A percentile compares a stretch with the other conserved stretches of the same genome.
phyloP scores from a whole-genome alignment of 768 basidiomycete species.

The Naganishia vishniacii region DNA sequence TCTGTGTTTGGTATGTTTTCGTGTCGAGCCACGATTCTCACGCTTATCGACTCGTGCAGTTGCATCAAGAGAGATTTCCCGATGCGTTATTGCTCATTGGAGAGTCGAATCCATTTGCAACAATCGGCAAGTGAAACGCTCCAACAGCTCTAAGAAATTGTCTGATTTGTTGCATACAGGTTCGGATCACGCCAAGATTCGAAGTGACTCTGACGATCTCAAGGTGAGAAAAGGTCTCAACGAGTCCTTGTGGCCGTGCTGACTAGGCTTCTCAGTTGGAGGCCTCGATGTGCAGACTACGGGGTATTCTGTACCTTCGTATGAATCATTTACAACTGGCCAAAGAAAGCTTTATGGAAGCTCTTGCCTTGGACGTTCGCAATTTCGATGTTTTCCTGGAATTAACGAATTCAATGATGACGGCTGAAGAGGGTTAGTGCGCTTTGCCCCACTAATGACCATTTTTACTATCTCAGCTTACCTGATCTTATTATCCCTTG shows the following conservation, averaged over 20 bases:
- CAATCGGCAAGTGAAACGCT: slow-evolving; percentile 54
- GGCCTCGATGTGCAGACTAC: slow-evolving; percentile 92
- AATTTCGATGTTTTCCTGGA: slow-evolving; percentile 94
- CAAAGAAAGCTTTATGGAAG: slow-evolving; percentile 93
- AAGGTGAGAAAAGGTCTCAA: slow-evolving; percentile 57
- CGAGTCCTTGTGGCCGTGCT: slow-evolving; percentile 55
- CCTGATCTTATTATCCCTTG: not conserved
- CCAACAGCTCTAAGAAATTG: not conserved
- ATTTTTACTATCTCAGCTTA: not conserved
- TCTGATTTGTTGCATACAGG: slow-evolving; percentile 47
- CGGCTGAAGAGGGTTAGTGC: slow-evolving; percentile 75
- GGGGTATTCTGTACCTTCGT: slow-evolving; percentile 89
- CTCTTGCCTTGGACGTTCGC: slow-evolving; percentile 86
- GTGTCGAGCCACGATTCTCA: not conserved
- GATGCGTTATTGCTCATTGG: slow-evolving; percentile 90
- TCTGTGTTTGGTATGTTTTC: slow-evolving; percentile 69
- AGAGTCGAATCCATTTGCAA: slow-evolving; percentile 80
- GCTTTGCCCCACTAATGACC: no score
- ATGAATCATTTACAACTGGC: slow-evolving; percentile 84
- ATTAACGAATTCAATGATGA: slow-evolving; percentile 90
- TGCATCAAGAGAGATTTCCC: slow-evolving; percentile 83
- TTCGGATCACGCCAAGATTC: slow-evolving; percentile 64
- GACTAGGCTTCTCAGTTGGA: no score
- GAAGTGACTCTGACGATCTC: slow-evolving; percentile 84
- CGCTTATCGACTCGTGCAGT: slow-evolving; percentile 47